Conservation (phyloP, 306 rosid genomes). For the Fagus sylvatica region DNA sequence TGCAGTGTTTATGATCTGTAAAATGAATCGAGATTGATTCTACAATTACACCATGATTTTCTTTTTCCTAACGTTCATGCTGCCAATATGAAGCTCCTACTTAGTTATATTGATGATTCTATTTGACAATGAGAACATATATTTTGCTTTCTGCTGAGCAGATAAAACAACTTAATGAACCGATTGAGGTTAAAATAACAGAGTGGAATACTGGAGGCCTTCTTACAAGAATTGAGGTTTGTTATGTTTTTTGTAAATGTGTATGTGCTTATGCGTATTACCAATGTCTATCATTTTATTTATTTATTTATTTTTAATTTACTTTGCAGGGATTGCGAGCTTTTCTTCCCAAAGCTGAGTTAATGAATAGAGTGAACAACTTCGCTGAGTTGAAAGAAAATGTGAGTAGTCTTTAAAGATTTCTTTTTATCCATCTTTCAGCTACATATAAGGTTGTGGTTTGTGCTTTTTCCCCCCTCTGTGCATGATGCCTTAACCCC, state of each 20-base stretch:
- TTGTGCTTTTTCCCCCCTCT: background rate
- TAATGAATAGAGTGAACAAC: conserved; percentile 65
- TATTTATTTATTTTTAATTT: conserved; percentile 1
- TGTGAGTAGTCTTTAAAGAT: conserved; percentile 40
- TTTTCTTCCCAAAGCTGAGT: conserved; percentile 86
- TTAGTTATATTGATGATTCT: background rate
- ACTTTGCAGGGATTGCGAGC: conserved; percentile 82
- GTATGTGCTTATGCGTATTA: background rate
- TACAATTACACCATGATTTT: background rate
- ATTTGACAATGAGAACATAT: conserved; percentile 20
- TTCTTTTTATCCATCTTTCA: background rate
- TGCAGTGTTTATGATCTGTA: background rate
- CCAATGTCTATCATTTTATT: conserved; percentile 14
- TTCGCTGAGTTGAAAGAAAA: conserved; percentile 81
- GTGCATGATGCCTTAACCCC: conserved; percentile 1
- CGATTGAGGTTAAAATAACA: conserved; percentile 73
- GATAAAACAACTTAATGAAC: conserved; percentile 82
- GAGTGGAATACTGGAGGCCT: conserved; percentile 98
- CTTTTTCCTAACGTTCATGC: background rate
- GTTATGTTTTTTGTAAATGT: conserved; percentile 20
- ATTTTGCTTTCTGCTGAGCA: conserved; percentile 40
- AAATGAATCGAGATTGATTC: background rate
- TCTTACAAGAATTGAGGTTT: conserved; percentile 89
- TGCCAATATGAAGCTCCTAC: background rate
- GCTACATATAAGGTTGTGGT: background rate